Evolutionary conservation across 805 yeast genomes (phyloP).

Genomic region (Grigorovia humatica): DNA sequence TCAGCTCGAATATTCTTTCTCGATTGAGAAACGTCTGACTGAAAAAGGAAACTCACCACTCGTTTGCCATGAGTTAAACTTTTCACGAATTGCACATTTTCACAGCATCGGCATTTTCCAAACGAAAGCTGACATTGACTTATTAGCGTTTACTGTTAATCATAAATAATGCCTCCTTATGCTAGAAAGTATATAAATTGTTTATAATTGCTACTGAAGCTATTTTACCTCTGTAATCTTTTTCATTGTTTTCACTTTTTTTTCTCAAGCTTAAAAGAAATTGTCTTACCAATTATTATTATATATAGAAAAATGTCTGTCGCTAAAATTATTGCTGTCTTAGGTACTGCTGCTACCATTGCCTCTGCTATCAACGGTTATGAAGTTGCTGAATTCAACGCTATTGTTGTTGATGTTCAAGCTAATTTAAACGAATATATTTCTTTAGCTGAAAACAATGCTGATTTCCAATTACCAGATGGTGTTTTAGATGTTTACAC

Average conservation of each 20-base stretch:
- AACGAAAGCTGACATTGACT: not conserved
- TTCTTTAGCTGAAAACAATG: slow-evolving; percentile 12
- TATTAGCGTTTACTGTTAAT: not conserved
- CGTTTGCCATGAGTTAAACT: not conserved
- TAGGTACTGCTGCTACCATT: slow-evolving; percentile 13
- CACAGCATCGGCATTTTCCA: not conserved
- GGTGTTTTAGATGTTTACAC: slow-evolving; percentile 18
- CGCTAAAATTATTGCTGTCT: slow-evolving; percentile 10
- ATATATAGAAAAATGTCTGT: slow-evolving; percentile 7
- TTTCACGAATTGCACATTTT: not conserved
- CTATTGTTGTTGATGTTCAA: slow-evolving; percentile 16
- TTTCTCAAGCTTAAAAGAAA: not conserved
- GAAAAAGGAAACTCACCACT: not conserved
- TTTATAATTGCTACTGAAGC: too few relatives aligned
- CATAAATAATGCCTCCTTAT: not conserved
- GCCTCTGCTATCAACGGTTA: slow-evolving; percentile 9
- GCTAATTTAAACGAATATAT: slow-evolving; percentile 15
- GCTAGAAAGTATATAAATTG: not conserved
- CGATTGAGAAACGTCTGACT: not conserved
- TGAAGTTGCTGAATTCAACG: slow-evolving; percentile 18
- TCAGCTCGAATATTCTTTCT: not conserved
- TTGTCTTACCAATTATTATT: not conserved
- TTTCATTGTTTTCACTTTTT: too few relatives aligned
- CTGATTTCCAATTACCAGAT: slow-evolving; percentile 13
- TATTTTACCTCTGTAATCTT: too few relatives aligned